Evolutionary conservation across 2,329 filamentous ascomycete genomes (phyloP).

Genomic region (Aureobasidium sp.): DNA sequence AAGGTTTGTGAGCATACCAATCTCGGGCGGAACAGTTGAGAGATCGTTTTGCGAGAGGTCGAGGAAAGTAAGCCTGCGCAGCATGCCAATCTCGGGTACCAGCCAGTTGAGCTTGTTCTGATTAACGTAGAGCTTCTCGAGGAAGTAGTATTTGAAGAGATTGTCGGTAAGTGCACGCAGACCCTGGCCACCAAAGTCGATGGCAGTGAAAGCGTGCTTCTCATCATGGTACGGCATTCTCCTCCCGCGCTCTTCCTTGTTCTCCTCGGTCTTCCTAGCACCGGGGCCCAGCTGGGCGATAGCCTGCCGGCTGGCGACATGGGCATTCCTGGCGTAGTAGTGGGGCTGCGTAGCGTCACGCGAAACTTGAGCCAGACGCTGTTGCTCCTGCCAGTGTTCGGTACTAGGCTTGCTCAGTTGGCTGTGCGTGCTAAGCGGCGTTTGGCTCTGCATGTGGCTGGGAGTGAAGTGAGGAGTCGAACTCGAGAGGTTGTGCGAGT

Average conservation of each 20-base stretch:
- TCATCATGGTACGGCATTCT: slow-evolving; percentile 11
- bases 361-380: slow-evolving; percentile 70
- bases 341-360: slow-evolving; percentile 59
- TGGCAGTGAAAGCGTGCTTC: slow-evolving; percentile 47
- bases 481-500: slow-evolving; percentile 57
- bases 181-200: slow-evolving; percentile 95
- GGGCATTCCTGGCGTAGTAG: slow-evolving; percentile 67
- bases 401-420: slow-evolving; percentile 50
- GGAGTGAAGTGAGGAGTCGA: slow-evolving; percentile 55
- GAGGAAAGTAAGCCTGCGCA: slow-evolving; percentile 73
- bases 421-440: slow-evolving; percentile 47
- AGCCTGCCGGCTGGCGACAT: slow-evolving; percentile 61
- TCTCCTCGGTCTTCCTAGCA: slow-evolving; percentile 41
- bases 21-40: slow-evolving; percentile 71
- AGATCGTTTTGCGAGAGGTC: slow-evolving; percentile 88
- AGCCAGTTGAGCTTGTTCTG: slow-evolving; percentile 80
- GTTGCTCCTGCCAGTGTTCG: slow-evolving; percentile 80
- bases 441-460: slow-evolving; percentile 52
- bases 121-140: slow-evolving; percentile 86
- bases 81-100: slow-evolving; percentile 71
- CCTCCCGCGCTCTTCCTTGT: slow-evolving; percentile 19
- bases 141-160: slow-evolving; percentile 80
- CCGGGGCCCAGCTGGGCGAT: slow-evolving; percentile 42
- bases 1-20: slow-evolving; percentile 93
- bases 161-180: slow-evolving; percentile 70